Evolutionary conservation across 2,329 filamentous ascomycete genomes (phyloP).

Genomic region (Fusarium incarnatum): DNA sequence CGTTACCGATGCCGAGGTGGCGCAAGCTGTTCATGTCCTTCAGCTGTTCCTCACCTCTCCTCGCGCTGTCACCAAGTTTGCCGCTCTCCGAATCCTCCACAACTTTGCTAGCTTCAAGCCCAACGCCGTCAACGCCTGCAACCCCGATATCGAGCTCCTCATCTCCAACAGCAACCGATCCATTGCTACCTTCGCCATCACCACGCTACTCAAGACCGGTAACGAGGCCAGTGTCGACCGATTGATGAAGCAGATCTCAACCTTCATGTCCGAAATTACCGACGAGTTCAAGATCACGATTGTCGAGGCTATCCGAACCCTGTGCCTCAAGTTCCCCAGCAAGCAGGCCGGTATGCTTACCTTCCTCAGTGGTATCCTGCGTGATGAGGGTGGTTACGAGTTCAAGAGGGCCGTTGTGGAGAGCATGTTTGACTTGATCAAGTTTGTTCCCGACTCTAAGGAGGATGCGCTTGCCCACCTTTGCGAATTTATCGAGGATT

Average conservation of each 20-base stretch:
- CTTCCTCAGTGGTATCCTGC: conserved; percentile 95
- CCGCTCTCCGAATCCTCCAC: conserved; percentile 94
- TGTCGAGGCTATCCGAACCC: conserved; percentile 94
- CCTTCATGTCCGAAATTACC: conserved; percentile 98
- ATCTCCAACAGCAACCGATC: conserved; percentile 98
- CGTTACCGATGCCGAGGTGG: conserved; percentile 89
- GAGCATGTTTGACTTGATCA: conserved; percentile 99
- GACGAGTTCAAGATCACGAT: conserved; percentile 99
- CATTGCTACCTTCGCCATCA: conserved; percentile 98
- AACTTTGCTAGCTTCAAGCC: conserved; percentile 98
- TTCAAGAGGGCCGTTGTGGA: conserved; percentile 98
- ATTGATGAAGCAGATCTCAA: conserved; percentile 97
- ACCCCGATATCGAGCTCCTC: conserved; percentile 95
- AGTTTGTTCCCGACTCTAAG: conserved; percentile 92
- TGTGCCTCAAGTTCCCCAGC: conserved; percentile 96
- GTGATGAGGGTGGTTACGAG: conserved; percentile 97
- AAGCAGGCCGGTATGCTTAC: conserved; percentile 98
- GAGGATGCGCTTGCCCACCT: conserved; percentile 89
- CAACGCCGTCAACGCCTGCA: conserved; percentile 89
- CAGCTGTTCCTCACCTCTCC: conserved; percentile 98
- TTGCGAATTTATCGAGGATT: conserved; percentile 99
- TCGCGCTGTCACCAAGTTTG: conserved; percentile 95
- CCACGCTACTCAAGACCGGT: conserved; percentile 96
- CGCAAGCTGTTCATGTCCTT: conserved; percentile 92
- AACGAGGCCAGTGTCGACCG: conserved; percentile 98